Conservation (phyloP, 495 filamentous ascomycete genomes). For the Hyaloscypha finlandica region DNA sequence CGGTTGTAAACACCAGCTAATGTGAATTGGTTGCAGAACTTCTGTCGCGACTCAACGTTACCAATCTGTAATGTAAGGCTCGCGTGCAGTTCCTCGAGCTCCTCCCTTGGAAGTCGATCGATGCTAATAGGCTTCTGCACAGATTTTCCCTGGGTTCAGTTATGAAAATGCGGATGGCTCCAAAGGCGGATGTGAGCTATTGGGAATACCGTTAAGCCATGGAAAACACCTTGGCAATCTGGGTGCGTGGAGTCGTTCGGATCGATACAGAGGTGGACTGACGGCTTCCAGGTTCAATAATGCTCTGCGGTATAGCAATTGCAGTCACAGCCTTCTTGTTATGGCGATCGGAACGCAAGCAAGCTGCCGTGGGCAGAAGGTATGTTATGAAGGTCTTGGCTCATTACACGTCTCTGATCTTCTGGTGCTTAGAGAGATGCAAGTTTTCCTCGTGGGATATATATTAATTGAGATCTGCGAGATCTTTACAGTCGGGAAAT, state of each 20-base stretch:
- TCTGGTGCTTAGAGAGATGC: constrained; percentile 74
- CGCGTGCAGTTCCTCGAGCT: background rate
- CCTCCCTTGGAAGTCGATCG: constrained; percentile 18
- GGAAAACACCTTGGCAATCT: constrained; percentile 75
- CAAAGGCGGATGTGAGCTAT: constrained; percentile 69
- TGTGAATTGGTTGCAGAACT: constrained; percentile 58
- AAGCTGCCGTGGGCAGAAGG: constrained; percentile 93
- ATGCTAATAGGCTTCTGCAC: constrained; percentile 19
- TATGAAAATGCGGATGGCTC: constrained; percentile 36
- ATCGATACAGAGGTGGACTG: constrained; percentile 18
- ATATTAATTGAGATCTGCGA: constrained; percentile 91
- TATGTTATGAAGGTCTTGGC: constrained; percentile 40
- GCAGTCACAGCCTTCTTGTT: constrained; percentile 63
- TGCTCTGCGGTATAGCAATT: constrained; percentile 80
- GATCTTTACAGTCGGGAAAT: constrained; percentile 91
- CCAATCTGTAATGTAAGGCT: constrained; percentile 93
- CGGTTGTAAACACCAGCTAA: constrained; percentile 1
- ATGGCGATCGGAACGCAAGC: constrained; percentile 85
- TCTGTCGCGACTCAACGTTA: constrained; percentile 94
- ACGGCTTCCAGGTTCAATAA: constrained; percentile 75
- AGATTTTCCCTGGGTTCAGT: constrained; percentile 45
- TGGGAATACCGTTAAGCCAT: constrained; percentile 68
- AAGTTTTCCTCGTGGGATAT: constrained; percentile 86
- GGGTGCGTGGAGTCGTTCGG: constrained; percentile 56
- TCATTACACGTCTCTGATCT: constrained; percentile 26